These are phyloP conservation scores for Psidium guajava DNA, from an alignment of 345 rosid species.

Conservation along the genomic window DNA sequence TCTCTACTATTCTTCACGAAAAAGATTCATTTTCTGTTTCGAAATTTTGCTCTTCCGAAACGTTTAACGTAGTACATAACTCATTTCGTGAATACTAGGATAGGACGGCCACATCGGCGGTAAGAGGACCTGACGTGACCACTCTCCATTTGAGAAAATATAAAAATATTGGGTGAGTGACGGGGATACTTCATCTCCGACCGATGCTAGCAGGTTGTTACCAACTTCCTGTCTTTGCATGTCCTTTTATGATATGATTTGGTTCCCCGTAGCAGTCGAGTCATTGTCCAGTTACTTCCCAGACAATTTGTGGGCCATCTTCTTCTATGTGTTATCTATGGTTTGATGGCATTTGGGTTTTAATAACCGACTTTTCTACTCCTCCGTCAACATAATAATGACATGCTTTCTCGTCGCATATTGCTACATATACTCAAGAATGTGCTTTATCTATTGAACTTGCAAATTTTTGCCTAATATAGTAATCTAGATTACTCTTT, in stretches of 20 bases:
- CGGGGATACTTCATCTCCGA: not conserved
- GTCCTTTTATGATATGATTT: not conserved
- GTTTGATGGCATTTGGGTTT: not conserved
- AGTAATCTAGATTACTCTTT: not conserved
- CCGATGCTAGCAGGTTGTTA: conserved; percentile 74
- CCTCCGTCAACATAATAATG: not conserved
- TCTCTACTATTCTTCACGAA: too few relatives aligned
- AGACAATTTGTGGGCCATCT: not conserved
- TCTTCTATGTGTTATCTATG: not conserved
- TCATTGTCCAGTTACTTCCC: not conserved
- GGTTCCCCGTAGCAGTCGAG: not conserved
- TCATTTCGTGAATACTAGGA: too few relatives aligned
- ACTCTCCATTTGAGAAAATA: too few relatives aligned
- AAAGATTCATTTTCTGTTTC: too few relatives aligned
- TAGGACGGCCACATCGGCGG: too few relatives aligned
- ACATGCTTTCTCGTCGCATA: not conserved
- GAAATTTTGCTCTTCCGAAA: too few relatives aligned
- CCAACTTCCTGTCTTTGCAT: not conserved
- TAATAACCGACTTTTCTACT: not conserved
- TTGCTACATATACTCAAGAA: not conserved
- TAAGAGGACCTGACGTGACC: too few relatives aligned
- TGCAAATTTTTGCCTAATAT: not conserved
- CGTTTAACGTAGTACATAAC: too few relatives aligned
- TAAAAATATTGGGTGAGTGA: too few relatives aligned
- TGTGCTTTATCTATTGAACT: not conserved